phyloP scores from a whole-genome alignment of 2,329 filamentous ascomycete species.

The Sphaerulina populicola region DNA sequence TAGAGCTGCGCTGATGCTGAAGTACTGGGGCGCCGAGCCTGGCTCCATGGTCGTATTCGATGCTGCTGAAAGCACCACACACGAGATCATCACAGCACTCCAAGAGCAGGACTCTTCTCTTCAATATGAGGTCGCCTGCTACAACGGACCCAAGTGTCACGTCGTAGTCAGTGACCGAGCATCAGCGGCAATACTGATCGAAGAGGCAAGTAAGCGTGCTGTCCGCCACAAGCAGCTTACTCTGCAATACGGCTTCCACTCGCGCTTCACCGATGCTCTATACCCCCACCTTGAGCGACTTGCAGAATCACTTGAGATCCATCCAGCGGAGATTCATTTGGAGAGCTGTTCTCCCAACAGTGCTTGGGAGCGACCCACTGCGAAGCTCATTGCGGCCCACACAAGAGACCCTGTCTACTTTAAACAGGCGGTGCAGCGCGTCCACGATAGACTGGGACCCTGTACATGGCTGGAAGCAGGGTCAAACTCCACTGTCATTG shows the following conservation, averaged over 20 bases:
- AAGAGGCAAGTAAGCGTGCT: neutral
- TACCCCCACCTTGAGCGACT: slow-evolving; percentile 1
- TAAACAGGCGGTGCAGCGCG: slow-evolving; percentile 4
- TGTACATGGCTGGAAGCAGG: slow-evolving; percentile 14
- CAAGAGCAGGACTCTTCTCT: neutral
- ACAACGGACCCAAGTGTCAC: slow-evolving; percentile 11
- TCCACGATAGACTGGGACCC: neutral
- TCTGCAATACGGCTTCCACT: slow-evolving; percentile 16
- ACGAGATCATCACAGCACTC: neutral
- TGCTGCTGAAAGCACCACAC: neutral
- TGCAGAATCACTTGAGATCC: slow-evolving; percentile 4
- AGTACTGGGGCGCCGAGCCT: slow-evolving; percentile 7
- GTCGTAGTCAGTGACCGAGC: slow-evolving; percentile 4
- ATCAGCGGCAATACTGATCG: neutral
- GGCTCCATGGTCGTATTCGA: slow-evolving; percentile 15
- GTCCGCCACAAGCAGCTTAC: slow-evolving; percentile 10
- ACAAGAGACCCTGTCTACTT: slow-evolving; percentile 12
- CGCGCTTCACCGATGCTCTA: slow-evolving; percentile 10
- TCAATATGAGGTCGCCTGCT: slow-evolving; percentile 13
- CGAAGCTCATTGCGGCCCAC: slow-evolving; percentile 4
- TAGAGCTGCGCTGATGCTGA: slow-evolving; percentile 8
- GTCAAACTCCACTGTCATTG: slow-evolving; percentile 11
- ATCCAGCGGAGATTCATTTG: slow-evolving; percentile 1
- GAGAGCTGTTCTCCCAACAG: slow-evolving; percentile 1
- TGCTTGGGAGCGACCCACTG: neutral